Percentiles rank a stretch among this genome's conserved stretches.
Evolutionary conservation across 2,329 filamentous ascomycete genomes (phyloP).

Genomic region (Emergomyces orientalis): DNA sequence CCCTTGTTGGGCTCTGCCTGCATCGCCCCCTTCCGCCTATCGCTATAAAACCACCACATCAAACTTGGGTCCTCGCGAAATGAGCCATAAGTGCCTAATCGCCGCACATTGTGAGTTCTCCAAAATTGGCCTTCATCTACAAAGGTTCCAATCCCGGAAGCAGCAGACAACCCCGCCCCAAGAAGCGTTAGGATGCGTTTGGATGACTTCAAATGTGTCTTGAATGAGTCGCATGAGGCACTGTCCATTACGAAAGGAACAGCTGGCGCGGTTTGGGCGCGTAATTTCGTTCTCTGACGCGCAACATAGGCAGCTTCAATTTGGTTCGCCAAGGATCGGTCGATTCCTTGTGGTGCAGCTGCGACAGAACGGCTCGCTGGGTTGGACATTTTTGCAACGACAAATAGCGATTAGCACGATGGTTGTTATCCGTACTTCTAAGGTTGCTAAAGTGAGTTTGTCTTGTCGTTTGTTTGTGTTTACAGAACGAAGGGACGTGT

Average conservation of each 20-base stretch:
- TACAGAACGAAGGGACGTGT: not conserved
- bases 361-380: not conserved
- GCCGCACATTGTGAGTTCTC: constrained; percentile 1
- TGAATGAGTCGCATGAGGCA: constrained; percentile 2
- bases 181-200: not conserved
- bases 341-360: not conserved
- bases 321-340: not conserved
- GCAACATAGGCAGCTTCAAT: constrained; percentile 4
- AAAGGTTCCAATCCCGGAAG: constrained; percentile 5
- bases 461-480: not conserved
- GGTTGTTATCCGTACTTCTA: not conserved
- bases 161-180: constrained; percentile 3
- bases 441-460: not conserved
- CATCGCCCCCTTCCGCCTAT: constrained; percentile 1
- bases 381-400: not conserved
- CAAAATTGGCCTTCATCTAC: not conserved
- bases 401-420: not conserved
- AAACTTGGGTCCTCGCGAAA: constrained; percentile 4
- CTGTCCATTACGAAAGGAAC: not conserved
- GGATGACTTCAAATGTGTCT: not conserved
- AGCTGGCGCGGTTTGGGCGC: not conserved
- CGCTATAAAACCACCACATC: constrained; percentile 6
- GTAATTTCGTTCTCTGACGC: not conserved
- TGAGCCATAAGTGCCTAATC: not conserved
- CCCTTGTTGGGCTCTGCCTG: constrained; percentile 4